Conservation (phyloP, 768 basidiomycete genomes). For the Cubamyces lactineus region DNA sequence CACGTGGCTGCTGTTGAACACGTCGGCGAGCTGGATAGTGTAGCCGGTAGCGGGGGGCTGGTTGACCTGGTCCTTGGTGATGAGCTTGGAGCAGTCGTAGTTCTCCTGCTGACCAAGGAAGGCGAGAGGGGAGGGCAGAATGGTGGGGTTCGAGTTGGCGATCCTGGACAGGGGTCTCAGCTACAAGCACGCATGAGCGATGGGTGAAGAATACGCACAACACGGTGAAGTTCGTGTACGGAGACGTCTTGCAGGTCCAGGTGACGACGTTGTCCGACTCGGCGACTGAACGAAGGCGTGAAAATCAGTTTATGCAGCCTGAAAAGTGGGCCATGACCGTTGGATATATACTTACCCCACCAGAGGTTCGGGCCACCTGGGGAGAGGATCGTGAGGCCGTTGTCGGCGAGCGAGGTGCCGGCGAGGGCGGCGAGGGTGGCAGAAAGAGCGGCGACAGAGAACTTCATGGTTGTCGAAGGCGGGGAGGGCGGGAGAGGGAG, state of each 20-base stretch:
- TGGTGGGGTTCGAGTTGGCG: slow-evolving; percentile 44
- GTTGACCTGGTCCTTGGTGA: slow-evolving; percentile 50
- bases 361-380: slow-evolving; percentile 50
- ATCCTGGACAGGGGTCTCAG: slow-evolving; percentile 40
- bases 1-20: slow-evolving; percentile 56
- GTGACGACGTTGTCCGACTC: slow-evolving; percentile 56
- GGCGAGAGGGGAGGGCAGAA: slow-evolving; percentile 47
- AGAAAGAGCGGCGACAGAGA: slow-evolving; percentile 36
- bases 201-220: slow-evolving; percentile 43
- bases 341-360: slow-evolving; percentile 53
- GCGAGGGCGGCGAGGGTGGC: slow-evolving; percentile 44
- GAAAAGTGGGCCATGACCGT: slow-evolving; percentile 37
- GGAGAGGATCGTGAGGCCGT: slow-evolving; percentile 43
- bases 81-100: slow-evolving; percentile 58
- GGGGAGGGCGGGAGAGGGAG: slow-evolving; percentile 7
- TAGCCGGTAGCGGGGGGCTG: slow-evolving; percentile 49
- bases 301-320: not conserved
- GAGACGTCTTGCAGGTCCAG: slow-evolving; percentile 57
- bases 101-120: slow-evolving; percentile 56
- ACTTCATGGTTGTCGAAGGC: slow-evolving; percentile 36
- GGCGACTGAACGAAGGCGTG: slow-evolving; percentile 47
- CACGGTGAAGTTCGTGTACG: slow-evolving; percentile 50
- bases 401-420: slow-evolving; percentile 42
- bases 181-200: slow-evolving; percentile 13
- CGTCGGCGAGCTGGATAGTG: slow-evolving; percentile 53